These are phyloP conservation scores for Quambalaria eucalypti DNA, from an alignment of 1,284 basidiomycete species.

Conservation along the genomic window DNA sequence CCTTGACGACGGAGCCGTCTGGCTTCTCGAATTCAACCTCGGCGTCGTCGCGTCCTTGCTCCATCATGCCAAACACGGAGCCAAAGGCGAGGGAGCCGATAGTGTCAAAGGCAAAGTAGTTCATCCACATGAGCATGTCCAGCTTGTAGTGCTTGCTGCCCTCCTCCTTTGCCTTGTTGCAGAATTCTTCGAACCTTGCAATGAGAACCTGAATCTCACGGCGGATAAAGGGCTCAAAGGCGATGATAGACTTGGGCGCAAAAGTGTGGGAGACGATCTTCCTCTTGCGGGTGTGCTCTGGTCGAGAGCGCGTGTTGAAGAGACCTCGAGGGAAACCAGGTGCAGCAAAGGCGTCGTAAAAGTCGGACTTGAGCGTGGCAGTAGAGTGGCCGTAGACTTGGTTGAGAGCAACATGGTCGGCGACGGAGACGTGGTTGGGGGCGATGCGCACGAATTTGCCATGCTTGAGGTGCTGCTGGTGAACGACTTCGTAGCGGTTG, in stretches of 20 bases:
- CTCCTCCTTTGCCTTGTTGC: slow-evolving; percentile 20
- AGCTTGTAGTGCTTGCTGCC: slow-evolving; percentile 5
- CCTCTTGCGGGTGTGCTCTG: slow-evolving; percentile 75
- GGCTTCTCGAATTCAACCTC: slow-evolving; percentile 50
- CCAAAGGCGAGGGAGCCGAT: slow-evolving; percentile 44
- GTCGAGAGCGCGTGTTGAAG: slow-evolving; percentile 74
- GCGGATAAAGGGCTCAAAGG: slow-evolving; percentile 39
- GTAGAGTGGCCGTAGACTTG: slow-evolving; percentile 28
- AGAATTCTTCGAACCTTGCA: slow-evolving; percentile 36
- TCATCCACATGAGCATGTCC: slow-evolving; percentile 26
- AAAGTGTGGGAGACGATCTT: slow-evolving; percentile 82
- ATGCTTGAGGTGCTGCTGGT: slow-evolving; percentile 65
- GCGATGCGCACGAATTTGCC: slow-evolving; percentile 73
- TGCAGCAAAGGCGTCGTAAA: slow-evolving; percentile 66
- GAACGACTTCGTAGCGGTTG: slow-evolving; percentile 66
- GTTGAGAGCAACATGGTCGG: slow-evolving; percentile 53
- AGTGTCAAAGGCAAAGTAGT: slow-evolving; percentile 67
- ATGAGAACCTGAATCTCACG: slow-evolving; percentile 31
- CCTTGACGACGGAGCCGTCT: slow-evolving; percentile 48
- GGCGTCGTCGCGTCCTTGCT: slow-evolving; percentile 64
- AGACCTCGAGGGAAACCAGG: slow-evolving; percentile 52
- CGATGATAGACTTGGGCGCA: slow-evolving; percentile 49
- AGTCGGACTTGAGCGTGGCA: slow-evolving; percentile 30
- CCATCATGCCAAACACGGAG: slow-evolving; percentile 75
- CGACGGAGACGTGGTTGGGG: slow-evolving; percentile 74